Evolutionary conservation across 305 asterid species (phyloP), one percentile per base, ranked within the genome.

Genomic region (Fraxinus angustifolia): DNA sequence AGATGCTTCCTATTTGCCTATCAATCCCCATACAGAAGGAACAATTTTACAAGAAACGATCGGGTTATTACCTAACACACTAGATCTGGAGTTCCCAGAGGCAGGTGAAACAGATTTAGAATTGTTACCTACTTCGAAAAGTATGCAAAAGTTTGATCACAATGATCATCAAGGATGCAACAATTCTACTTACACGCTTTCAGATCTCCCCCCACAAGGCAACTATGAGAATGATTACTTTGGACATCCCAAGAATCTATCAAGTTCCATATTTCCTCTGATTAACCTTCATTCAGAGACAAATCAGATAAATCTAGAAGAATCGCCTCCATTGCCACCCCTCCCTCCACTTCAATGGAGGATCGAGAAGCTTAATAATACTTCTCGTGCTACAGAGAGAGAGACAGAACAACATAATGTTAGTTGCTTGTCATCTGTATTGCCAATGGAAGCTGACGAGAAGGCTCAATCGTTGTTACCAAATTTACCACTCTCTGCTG

Each of bases 281-380:
- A 81, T 73, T 76, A 58, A 81, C 75, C 77, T 83, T 62, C 89
- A 86, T 76, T 83, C 86, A 23, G 85, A 81, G 83, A 81, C 82
- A 80, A 86, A 80, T 67, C 89, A 80, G 85, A 78, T 85, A 56
- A 85, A 83, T 78, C 90, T 85, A 82, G 86, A 84, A 14, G 97
- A 93, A 71, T 79, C 85, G 83, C 93, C 99, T 84, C 97, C 98
- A 45, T 79, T 94, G 90, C 99, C 98, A 71, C 98, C 99, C 82
- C 98, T 95, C 82, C 99, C 98, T 87, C 99, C 99, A 35, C 89
- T 92, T 81, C 97, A 93, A 76, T 95, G 99, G 99, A 92, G 90
- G 89, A 88, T 89, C 83, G 95, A 93, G 26, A 93, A 87, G 83
- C 83, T 86, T 84, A 91, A 83, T 78, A 85, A 84, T 82, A 82